Evolutionary conservation across 2,329 filamentous ascomycete species (phyloP), one percentile per base, ranked within the genome.

Genomic region (Gliomastix tumulicola): DNA sequence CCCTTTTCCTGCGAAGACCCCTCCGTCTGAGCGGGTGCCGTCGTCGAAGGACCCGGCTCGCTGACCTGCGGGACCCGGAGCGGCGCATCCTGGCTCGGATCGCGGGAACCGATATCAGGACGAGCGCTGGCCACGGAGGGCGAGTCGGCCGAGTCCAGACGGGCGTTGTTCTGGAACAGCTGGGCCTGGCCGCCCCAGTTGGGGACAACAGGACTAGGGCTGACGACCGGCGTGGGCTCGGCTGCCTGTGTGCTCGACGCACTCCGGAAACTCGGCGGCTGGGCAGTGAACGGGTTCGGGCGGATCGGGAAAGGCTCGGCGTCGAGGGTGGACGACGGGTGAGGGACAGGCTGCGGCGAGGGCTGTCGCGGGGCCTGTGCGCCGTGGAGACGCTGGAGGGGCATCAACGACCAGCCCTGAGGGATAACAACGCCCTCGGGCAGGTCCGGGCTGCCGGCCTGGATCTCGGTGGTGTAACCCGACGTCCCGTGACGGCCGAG

Each of bases 351-450:
- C 35, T 49, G 50, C 9, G 49, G 44, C 11, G 36, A 18, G 20
- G 44, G 36, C 27, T 49, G 46, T 41, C 47, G 21, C 13, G 34
- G 49, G 15, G 32, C 54, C 12, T 52, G 49, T 4, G 45, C 49
- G n/a, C 57, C 63, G 35, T 74, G 69, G 8, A 75, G 45, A 18
- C 74, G 66, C 44, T 80, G 71, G 3, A 84, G 62, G 18, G 79
- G 79, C 32, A 82, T 59, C 27, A 84, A 56, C 17, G 75, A 74
- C 79, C 79, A 84, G 6, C 79, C 79, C 20, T 71, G 66, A 3
- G 79, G 79, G 16, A 84, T 68, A 6, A 71, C 66, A n/a, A 84
- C 66, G 6, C 79, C 79, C 37, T 77, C 70, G 0, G 79, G 79
- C 8, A 83, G 62, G 7, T 80, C 76, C 16, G 72, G 55, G 46